Evolutionary conservation across 2,329 filamentous ascomycete species (phyloP).

Genomic region (Sporothrix sp.): DNA sequence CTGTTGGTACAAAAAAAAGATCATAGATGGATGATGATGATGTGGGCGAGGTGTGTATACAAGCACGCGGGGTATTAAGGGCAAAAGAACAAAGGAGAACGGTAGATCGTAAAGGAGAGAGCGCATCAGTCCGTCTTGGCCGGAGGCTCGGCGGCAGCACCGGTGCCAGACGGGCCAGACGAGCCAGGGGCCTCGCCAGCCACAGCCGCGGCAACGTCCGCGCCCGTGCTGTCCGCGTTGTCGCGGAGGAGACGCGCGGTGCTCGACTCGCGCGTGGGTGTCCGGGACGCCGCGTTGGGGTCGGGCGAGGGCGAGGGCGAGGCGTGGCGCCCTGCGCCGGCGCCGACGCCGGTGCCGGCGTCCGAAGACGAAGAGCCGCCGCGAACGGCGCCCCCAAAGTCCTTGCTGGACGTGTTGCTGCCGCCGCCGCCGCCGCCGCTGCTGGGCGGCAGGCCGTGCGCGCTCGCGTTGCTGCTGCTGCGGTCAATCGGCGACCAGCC

Average conservation of each 20-base stretch:
- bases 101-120: neutral
- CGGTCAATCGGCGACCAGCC: conserved; percentile 64
- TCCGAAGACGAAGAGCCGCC: neutral
- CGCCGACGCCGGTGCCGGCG: no score
- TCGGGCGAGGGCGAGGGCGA: conserved; percentile 2
- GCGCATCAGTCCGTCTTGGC: no score
- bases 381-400: neutral
- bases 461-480: conserved; percentile 26
- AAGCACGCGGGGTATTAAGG: neutral
- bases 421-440: neutral
- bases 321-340: no score
- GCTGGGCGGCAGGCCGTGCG: no score
- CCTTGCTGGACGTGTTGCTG: neutral
- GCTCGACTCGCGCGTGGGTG: conserved; percentile 9
- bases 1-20: neutral
- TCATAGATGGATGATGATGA: neutral
- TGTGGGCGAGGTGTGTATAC: neutral
- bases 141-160: no score
- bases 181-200: neutral
- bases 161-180: no score
- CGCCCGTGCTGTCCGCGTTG: conserved; percentile 6
- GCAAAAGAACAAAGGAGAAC: neutral
- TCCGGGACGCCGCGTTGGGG: neutral
- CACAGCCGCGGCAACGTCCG: neutral
- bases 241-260: conserved; percentile 5